Evolutionary conservation across 345 rosid genomes (phyloP).

Genomic region (Eucalyptus melliodora): DNA sequence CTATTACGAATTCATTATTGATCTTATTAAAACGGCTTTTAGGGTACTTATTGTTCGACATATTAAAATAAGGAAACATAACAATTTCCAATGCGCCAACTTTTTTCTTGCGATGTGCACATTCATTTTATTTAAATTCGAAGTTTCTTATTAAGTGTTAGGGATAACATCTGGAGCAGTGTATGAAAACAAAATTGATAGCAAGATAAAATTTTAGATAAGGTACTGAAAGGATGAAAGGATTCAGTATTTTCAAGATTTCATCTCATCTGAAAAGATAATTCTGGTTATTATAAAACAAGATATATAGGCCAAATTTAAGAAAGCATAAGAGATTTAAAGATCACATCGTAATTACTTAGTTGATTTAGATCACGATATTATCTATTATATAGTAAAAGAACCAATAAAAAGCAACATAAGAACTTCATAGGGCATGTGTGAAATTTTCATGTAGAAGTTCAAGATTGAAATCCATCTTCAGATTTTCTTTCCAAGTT

Average conservation of each 20-base stretch:
- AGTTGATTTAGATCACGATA: background rate
- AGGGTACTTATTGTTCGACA: background rate
- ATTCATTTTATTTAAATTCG: background rate
- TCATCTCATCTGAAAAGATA: background rate
- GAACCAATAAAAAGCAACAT: background rate
- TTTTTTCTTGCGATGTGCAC: background rate
- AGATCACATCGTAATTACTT: background rate
- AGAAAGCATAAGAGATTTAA: background rate
- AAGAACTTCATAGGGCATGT: background rate
- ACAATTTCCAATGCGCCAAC: background rate
- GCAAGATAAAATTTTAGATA: background rate
- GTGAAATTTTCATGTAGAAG: background rate
- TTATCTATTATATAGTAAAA: background rate
- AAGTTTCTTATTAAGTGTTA: background rate
- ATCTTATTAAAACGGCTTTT: background rate
- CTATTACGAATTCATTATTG: background rate
- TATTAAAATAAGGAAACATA: background rate
- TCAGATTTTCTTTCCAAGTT: background rate
- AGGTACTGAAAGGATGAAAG: background rate
- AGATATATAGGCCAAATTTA: background rate
- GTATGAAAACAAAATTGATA: background rate
- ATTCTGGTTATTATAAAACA: background rate
- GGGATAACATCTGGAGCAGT: background rate
- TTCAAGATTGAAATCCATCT: background rate
- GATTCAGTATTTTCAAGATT: background rate